Base-by-base conservation (phyloP, 1,284 basidiomycete genomes). In the Puccinia hordei region DNA sequence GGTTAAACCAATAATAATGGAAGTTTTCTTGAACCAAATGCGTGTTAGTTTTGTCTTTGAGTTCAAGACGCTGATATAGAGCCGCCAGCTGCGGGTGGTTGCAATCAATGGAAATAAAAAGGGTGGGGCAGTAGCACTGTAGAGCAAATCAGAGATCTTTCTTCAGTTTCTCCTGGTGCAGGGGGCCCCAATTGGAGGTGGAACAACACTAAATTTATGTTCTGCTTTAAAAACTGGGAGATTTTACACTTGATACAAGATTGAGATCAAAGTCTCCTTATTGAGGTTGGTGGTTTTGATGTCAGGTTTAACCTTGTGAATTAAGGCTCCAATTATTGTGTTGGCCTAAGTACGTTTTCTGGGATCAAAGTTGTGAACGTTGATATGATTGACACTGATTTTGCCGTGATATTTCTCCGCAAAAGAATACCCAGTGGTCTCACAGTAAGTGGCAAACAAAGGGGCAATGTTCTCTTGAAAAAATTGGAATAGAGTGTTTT, bases 71-170 rank as follows among this genome's bases (percentile, higher is more conserved):
- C 24, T 68, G 8, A 19, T 46, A 68, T 17, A 68, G n/a, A 2
- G 38, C 66, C 12, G 49, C 24, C 41, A 69, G 66, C 27, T 68
- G 2, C 2, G 9, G 2, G 0, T 68, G 1, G 66, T 5, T 13
- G 41, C 66, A 68, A 41, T 51, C 41, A 19, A 49, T 5, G 6
- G 41, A 13, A 30, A 68, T 2, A 49, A 68, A 68, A 51, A 68
- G 41, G 66, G 46, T 46, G 41, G 66, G 66, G n/a, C n/a, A 30
- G 38, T 68, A 68, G 13, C 41, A 46, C 66, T 68, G 66, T 49
- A 68, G 22, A 46, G 66, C 66, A 27, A 68, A 68, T 24, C 44
- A n/a, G 12, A 68, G 5, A 27, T 68, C 41, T n/a, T 68, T 68
- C 2, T 27, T 2, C 6, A 3, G 1, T n/a, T 41, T 35, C 6